Evolutionary conservation across 140 eudicot genomes (phyloP).

Genomic region (Anethum foeniculum): DNA sequence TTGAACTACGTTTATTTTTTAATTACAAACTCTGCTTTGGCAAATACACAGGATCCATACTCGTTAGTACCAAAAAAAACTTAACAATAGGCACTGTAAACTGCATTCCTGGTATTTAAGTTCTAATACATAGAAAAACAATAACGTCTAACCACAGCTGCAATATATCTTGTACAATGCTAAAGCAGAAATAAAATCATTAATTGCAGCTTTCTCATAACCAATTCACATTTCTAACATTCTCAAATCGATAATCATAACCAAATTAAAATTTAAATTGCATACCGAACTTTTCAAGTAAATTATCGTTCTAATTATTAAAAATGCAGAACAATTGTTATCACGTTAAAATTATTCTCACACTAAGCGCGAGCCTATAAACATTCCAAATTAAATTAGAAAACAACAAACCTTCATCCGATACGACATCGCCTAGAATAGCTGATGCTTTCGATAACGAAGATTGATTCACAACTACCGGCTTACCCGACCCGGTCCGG

Average conservation of each 20-base stretch:
- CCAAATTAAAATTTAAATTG: not conserved
- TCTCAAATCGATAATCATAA: not conserved
- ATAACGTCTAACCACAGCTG: not conserved
- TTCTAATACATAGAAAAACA: not conserved
- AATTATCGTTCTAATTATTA: not conserved
- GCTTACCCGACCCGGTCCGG: slow-evolving; percentile 50
- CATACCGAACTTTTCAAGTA: not conserved
- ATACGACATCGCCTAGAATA: slow-evolving; percentile 28
- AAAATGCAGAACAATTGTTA: not conserved
- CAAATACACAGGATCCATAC: not conserved
- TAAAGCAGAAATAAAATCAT: not conserved
- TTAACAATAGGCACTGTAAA: not conserved
- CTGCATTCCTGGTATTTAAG: not conserved
- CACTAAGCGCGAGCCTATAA: not conserved
- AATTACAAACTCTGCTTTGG: not conserved
- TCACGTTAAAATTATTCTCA: not conserved
- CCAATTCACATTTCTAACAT: not conserved
- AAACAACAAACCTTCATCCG: not conserved
- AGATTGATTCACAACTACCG: slow-evolving; percentile 38
- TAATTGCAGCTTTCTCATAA: not conserved
- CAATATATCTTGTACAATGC: not conserved
- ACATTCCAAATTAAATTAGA: not conserved
- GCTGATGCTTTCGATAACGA: slow-evolving; percentile 42
- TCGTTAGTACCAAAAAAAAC: not conserved
- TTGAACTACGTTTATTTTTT: not conserved